Evolutionary conservation across 805 yeast species (phyloP), one percentile per base, ranked within the genome.

Genomic region (Pichia paraexigua): DNA sequence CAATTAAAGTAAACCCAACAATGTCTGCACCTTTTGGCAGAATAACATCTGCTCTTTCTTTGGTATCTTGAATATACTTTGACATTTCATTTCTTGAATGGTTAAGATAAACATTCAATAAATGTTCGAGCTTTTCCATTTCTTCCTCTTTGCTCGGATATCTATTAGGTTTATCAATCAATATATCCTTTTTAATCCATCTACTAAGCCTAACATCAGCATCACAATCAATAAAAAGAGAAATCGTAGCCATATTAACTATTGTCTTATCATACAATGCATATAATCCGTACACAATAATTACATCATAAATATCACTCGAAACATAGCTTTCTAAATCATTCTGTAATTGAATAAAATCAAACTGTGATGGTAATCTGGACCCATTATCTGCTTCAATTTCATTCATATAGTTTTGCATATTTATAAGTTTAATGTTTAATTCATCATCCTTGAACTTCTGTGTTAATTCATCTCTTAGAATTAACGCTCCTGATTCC

Each of bases 151-250:
- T 28, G 8, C 8, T 41, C 1, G 22, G 13, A 42, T 25, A 24
- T 58, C 28, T 17, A 1, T 9, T 15, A 37, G 32, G 15, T 42
- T 27, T 18, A n/a, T 45, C 46, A 12, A 12, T 2, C 20, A 53
- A 25, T 15, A 67, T 56, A 32, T 65, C 71, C 45, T 69, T 56
- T 50, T 73, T 70, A 45, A 87, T 83, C 85, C 94, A 80, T 56
- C 95, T 77, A n/a, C 88, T 82, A 41, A 91, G 70, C 50, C 97
- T 70, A 6, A 85, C 80, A 65, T 91, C 98, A 1, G 92, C 81
- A 66, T 91, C 97, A 55, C 89, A 78, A 57, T 87, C 94, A 17
- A 91, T 74, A 59, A 84, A 91, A 2, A 91, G 79, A 61, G 80
- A 84, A 56, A 90, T 71, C 1, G 79, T 72, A 0, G 91, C 82